A percentile compares a stretch with the other conserved stretches of the same genome.
Conservation (phyloP, 148 eudicot species). For the Rheum nobile region DNA sequence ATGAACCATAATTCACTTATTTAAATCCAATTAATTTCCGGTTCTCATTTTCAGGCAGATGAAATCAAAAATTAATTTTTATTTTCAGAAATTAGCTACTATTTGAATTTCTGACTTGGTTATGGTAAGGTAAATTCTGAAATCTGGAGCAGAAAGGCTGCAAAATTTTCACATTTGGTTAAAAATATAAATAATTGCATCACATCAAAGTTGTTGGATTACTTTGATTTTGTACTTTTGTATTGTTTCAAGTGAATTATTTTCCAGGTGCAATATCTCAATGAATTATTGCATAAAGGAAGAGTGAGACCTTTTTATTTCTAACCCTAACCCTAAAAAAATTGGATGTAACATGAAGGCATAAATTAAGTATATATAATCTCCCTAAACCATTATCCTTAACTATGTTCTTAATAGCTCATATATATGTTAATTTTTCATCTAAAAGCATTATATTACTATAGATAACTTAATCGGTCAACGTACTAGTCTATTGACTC, state of each 20-base stretch:
- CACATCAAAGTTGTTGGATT: slow-evolving; percentile 35
- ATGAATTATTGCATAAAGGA: slow-evolving; percentile 23
- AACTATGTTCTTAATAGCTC: neutral
- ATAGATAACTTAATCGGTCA: neutral
- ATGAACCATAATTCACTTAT: no score
- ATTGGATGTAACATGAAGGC: neutral
- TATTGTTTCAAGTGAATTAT: slow-evolving; percentile 29
- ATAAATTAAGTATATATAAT: neutral
- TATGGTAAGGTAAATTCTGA: slow-evolving; percentile 1
- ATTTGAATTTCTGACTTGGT: neutral
- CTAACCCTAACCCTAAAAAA: neutral
- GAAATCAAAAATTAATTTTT: no score
- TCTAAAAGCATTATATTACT: neutral
- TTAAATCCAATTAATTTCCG: no score
- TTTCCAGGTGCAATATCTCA: slow-evolving; percentile 11
- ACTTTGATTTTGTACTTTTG: slow-evolving; percentile 30
- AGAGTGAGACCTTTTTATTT: neutral
- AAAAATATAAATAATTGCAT: slow-evolving; percentile 12
- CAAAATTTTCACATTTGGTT: neutral
- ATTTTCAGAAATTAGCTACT: no score
- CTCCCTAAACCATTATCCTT: neutral
- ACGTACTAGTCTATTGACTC: no score
- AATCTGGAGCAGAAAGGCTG: neutral
- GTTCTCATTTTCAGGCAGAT: no score
- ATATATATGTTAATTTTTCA: neutral